phyloP scores from a whole-genome alignment of 768 basidiomycete species.

The Arthromyces matolae region DNA sequence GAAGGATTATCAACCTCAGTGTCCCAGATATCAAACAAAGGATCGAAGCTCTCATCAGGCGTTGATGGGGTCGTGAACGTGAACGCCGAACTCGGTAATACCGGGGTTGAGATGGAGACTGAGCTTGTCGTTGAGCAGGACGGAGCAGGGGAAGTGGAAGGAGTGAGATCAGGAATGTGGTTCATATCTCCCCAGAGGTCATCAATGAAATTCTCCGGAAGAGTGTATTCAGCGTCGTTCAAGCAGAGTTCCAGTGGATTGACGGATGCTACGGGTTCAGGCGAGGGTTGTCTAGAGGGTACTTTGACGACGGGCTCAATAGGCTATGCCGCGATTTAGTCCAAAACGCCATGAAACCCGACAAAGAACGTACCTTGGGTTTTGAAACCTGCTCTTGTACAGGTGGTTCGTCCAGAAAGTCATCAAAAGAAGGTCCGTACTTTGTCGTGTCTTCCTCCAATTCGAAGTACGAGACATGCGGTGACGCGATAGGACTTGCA shows the following conservation, averaged over 20 bases:
- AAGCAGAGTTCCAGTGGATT: constrained; percentile 3
- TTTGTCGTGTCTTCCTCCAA: constrained; percentile 14
- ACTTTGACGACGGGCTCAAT: neutral
- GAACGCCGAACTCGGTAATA: constrained; percentile 1
- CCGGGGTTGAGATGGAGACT: neutral
- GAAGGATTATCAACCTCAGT: constrained; percentile 3
- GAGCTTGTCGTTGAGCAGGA: constrained; percentile 4
- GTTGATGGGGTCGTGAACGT: constrained; percentile 1
- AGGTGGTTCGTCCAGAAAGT: constrained; percentile 16
- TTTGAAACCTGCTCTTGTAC: constrained; percentile 10
- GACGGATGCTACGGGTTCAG: neutral
- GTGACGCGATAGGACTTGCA: constrained; percentile 11
- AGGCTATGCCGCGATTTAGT: neutral
- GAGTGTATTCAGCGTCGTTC: constrained; percentile 3
- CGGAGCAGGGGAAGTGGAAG: constrained; percentile 7
- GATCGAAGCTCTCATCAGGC: no score
- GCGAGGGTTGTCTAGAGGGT: neutral
- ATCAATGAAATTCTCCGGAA: constrained; percentile 7
- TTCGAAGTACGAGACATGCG: constrained; percentile 13
- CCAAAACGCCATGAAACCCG: no score
- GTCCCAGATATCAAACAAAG: constrained; percentile 7
- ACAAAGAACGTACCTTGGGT: constrained; percentile 4
- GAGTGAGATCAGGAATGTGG: neutral
- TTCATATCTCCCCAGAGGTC: constrained; percentile 9
- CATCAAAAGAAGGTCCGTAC: constrained; percentile 14